These are phyloP conservation scores for Xerocomus brunneocitrinus DNA, from an alignment of 768 basidiomycete species.

Conservation along the genomic window DNA sequence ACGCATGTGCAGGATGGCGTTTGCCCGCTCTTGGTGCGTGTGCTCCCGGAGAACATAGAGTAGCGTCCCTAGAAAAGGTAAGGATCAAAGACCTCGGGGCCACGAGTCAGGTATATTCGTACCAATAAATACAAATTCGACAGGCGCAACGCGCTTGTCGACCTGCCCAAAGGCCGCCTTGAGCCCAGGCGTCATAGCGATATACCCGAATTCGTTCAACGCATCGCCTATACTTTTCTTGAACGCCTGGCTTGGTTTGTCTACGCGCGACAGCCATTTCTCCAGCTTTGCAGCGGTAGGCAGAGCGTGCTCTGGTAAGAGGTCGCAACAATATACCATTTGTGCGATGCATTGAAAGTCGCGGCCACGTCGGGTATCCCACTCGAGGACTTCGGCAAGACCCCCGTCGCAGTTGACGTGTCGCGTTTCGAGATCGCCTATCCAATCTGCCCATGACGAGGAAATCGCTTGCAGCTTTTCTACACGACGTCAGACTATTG, in stretches of 20 bases:
- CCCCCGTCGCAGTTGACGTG: conserved; percentile 59
- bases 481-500: conserved; percentile 21
- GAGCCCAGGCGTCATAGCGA: conserved; percentile 40
- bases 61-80: conserved; percentile 50
- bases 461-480: conserved; percentile 80
- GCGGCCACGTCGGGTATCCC: conserved; percentile 66
- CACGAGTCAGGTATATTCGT: conserved; percentile 9
- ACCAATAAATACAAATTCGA: conserved; percentile 83
- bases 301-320: conserved; percentile 40
- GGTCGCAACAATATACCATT: conserved; percentile 63
- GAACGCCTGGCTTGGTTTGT: conserved; percentile 44
- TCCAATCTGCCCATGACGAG: conserved; percentile 67
- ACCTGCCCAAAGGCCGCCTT: conserved; percentile 50
- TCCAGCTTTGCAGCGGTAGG: conserved; percentile 57
- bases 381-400: conserved; percentile 50
- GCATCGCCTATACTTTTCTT: conserved; percentile 49
- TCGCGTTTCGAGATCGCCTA: conserved; percentile 50
- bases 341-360: conserved; percentile 74
- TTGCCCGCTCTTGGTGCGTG: conserved; percentile 44
- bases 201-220: conserved; percentile 49
- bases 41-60: conserved; percentile 49
- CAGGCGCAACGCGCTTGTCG: conserved; percentile 61
- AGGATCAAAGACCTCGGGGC: not conserved
- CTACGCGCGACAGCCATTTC: conserved; percentile 35
- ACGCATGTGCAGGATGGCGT: conserved; percentile 56